These are phyloP conservation scores for Selaginella tamariscina DNA, from an alignment of 75 land plant genomes.

Conservation along the genomic window DNA sequence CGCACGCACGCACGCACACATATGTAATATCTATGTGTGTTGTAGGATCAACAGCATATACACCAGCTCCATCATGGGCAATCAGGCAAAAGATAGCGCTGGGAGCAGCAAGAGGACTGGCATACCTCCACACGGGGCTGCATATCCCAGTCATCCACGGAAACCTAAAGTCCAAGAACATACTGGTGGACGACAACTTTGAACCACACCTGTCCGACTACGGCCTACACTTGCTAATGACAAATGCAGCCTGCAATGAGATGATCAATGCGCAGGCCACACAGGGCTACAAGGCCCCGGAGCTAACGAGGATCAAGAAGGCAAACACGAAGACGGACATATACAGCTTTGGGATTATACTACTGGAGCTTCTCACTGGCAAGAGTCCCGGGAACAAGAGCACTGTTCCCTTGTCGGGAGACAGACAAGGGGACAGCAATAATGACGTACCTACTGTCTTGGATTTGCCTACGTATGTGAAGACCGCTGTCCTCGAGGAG, in stretches of 20 bases:
- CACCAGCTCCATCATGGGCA: conserved; percentile 35
- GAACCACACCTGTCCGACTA: conserved; percentile 57
- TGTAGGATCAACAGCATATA: background rate
- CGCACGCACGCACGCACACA: background rate
- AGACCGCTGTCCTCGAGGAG: conserved; percentile 44
- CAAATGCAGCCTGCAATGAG: conserved; percentile 33
- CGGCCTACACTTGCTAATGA: conserved; percentile 51
- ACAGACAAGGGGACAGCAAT: no score
- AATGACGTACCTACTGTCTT: conserved; percentile 7
- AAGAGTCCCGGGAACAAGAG: conserved; percentile 2
- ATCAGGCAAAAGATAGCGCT: conserved; percentile 37
- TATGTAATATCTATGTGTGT: background rate
- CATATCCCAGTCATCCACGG: conserved; percentile 58
- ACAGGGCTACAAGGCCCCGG: conserved; percentile 78
- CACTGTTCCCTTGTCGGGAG: background rate
- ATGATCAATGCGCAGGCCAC: conserved; percentile 53
- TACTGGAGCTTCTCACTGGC: conserved; percentile 52
- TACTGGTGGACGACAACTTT: conserved; percentile 39
- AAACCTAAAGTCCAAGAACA: conserved; percentile 71
- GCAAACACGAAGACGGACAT: conserved; percentile 47
- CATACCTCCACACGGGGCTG: conserved; percentile 52
- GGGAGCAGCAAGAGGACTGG: conserved; percentile 53
- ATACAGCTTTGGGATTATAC: conserved; percentile 62
- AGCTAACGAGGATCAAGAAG: conserved; percentile 67
- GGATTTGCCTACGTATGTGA: conserved; percentile 37